Percentiles rank a stretch among this genome's conserved stretches.
Conservation (phyloP, 1,284 basidiomycete species). For the Neonothopanus nambi region DNA sequence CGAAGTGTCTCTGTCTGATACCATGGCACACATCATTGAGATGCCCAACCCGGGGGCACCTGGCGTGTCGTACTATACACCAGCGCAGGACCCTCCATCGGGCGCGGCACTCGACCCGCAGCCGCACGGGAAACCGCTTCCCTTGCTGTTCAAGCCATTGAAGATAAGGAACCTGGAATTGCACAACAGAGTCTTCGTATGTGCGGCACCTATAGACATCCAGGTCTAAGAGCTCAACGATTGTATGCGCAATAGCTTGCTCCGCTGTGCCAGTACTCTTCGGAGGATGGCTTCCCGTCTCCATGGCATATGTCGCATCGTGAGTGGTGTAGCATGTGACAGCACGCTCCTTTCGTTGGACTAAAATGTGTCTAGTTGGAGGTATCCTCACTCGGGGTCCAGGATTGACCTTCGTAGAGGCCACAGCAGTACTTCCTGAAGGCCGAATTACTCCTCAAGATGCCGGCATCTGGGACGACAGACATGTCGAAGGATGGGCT, state of each 20-base stretch:
- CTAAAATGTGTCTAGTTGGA: constrained; percentile 34
- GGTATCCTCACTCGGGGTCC: constrained; percentile 50
- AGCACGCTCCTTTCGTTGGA: not conserved
- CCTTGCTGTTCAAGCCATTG: constrained; percentile 64
- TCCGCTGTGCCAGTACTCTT: constrained; percentile 67
- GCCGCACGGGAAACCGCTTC: constrained; percentile 43
- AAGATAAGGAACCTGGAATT: constrained; percentile 65
- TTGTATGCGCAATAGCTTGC: constrained; percentile 33
- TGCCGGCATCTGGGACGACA: constrained; percentile 74
- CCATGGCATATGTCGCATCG: constrained; percentile 43
- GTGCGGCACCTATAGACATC: constrained; percentile 17
- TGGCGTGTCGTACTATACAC: constrained; percentile 52
- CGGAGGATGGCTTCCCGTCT: constrained; percentile 50
- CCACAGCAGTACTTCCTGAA: constrained; percentile 63
- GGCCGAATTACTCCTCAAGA: constrained; percentile 52
- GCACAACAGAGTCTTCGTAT: constrained; percentile 70
- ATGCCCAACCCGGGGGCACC: constrained; percentile 34
- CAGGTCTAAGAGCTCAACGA: not conserved
- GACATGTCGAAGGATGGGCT: constrained; percentile 67
- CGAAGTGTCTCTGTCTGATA: too few species aligned
- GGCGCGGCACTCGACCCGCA: constrained; percentile 48
- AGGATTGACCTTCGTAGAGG: constrained; percentile 58
- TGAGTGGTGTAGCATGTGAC: constrained; percentile 21
- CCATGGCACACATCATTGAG: too few species aligned
- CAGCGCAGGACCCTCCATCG: constrained; percentile 49